Evolutionary conservation across 768 basidiomycete genomes (phyloP), one percentile per base, ranked within the genome.

Genomic region (Leucosporidium scottii): DNA sequence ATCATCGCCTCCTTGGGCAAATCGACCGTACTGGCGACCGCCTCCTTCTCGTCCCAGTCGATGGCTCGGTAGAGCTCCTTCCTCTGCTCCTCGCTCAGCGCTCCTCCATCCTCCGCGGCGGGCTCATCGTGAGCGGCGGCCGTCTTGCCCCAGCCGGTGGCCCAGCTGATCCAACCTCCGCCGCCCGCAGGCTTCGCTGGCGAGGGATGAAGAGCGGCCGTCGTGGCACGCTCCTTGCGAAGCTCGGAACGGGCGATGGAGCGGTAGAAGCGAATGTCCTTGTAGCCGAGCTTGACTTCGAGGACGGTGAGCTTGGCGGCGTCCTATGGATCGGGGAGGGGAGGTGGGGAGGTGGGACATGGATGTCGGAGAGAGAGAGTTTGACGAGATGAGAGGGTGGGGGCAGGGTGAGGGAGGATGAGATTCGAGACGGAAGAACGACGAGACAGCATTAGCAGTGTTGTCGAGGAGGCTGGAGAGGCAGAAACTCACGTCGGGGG

Each of bases 231-330:
- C 74, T 98, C 92, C 77, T 97, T 92, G 73, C 87, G 86, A 21
- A 94, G 81, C 71, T 86, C 86, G 3, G 91, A 91, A 31, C 90
- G 86, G 0, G 92, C 90, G 68, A 98, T 91, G 5, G 93, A 97
- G 39, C 96, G 86, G 80, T 98, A 99, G 79, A 97, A 96, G 5
- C 94, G 87, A 60, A 99, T 87, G 75, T 98, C 96, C 77, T 94
- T 91, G 73, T 97, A 98, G 0, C 86, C 83, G 34, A 98, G 82
- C 76, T 91, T 91, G 71, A 78, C 81, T 77, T 99, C 96, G 64
- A 98, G 79, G 0, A 78, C 81, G 56, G 86, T 83, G 36, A 93
- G 79, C 5, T 63, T 51, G 50, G 65, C 20, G 28, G 61, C 25
- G 27, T 67, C 65, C 66, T 75, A 15, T 15, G 39, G 53, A 25